Conservation (phyloP, 225 moss, liverwort and hornwort genomes). For the Lunularia cruciata region DNA sequence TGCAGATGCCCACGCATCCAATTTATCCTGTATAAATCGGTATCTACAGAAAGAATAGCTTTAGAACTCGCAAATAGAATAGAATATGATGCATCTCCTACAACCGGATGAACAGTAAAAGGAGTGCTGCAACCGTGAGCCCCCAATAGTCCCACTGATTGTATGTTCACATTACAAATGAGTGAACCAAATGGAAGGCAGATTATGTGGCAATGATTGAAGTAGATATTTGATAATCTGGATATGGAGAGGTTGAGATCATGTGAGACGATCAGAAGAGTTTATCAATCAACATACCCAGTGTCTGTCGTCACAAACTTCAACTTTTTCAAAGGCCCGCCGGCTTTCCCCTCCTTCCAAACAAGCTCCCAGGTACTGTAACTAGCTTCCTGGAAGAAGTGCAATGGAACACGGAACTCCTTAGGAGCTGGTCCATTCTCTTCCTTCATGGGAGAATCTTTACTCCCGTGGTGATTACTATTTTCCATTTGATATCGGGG, state of each 20-base stretch:
- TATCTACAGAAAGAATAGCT: slow-evolving; percentile 23
- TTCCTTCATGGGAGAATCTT: not conserved
- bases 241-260: not conserved
- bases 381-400: slow-evolving; percentile 16
- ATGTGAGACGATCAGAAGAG: not conserved
- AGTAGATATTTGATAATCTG: too few relatives aligned
- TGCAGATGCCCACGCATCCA: slow-evolving; percentile 47
- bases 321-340: slow-evolving; percentile 35
- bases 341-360: slow-evolving; percentile 51
- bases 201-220: too few relatives aligned
- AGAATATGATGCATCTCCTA: too few relatives aligned
- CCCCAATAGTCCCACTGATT: too few relatives aligned
- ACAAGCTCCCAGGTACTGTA: slow-evolving; percentile 49
- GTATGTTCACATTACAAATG: too few relatives aligned
- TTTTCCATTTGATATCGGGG: slow-evolving; percentile 1
- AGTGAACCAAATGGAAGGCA: too few relatives aligned
- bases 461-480: slow-evolving; percentile 1
- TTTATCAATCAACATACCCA: slow-evolving; percentile 22
- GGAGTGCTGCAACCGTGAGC: too few relatives aligned
- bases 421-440: slow-evolving; percentile 20
- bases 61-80: too few relatives aligned
- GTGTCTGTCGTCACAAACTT: slow-evolving; percentile 44
- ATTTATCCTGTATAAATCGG: slow-evolving; percentile 30
- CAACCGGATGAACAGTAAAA: too few relatives aligned
- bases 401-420: slow-evolving; percentile 9